These are phyloP conservation scores for Mortierella sp. DNA, from an alignment of 371 early-diverging fungal genomes.

Conservation along the genomic window DNA sequence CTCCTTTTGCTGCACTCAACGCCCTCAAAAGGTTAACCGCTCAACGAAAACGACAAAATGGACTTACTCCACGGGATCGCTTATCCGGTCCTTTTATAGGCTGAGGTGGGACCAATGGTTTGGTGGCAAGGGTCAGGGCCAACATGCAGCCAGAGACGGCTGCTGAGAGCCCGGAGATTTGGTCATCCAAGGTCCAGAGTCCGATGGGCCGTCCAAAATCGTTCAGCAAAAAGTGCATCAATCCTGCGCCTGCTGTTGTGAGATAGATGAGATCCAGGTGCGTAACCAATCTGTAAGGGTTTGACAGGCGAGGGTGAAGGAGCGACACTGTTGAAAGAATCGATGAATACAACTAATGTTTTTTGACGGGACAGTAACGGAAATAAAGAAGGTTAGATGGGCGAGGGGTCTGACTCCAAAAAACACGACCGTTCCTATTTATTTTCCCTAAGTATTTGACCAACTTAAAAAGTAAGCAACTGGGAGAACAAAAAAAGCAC, in stretches of 20 bases:
- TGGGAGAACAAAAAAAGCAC: background rate
- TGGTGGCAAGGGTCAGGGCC: conserved; percentile 44
- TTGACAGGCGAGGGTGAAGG: conserved; percentile 51
- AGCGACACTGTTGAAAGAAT: conserved; percentile 52
- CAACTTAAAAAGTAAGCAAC: background rate
- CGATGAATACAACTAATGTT: conserved; percentile 42
- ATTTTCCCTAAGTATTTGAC: background rate
- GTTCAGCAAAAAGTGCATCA: conserved; percentile 35
- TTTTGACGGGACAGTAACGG: too few relatives aligned
- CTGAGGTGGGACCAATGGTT: conserved; percentile 53
- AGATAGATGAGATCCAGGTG: conserved; percentile 57
- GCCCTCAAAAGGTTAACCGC: background rate
- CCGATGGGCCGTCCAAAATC: conserved; percentile 52
- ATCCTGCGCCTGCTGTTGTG: conserved; percentile 42
- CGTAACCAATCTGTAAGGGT: conserved; percentile 45
- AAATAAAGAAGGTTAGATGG: background rate
- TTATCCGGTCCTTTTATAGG: conserved; percentile 48
- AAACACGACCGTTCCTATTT: background rate
- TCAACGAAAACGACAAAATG: background rate
- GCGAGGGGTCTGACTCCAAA: background rate
- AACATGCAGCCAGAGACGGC: conserved; percentile 38
- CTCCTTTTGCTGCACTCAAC: background rate
- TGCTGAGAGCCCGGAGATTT: conserved; percentile 43
- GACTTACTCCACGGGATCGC: conserved; percentile 49
- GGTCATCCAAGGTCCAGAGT: conserved; percentile 52